phyloP scores from a whole-genome alignment of 1,139 yeast species.

The Yamadazyma diddensiae region DNA sequence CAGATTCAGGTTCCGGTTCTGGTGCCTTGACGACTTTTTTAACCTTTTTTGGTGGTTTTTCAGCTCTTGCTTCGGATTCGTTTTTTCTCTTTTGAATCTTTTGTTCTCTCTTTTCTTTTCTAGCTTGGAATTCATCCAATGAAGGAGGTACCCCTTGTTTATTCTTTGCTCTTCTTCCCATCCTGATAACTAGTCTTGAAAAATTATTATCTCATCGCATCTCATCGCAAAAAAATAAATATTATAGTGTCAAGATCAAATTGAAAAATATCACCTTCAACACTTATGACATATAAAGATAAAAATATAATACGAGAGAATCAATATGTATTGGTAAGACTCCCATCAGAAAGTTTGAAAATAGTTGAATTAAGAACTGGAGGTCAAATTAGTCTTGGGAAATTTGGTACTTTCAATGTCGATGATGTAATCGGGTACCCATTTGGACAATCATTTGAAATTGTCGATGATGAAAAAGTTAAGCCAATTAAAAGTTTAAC shows the following conservation, averaged over 20 bases:
- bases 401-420: slow-evolving; percentile 82
- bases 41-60: slow-evolving; percentile 8
- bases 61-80: slow-evolving; percentile 22
- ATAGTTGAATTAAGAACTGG: slow-evolving; percentile 62
- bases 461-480: slow-evolving; percentile 33
- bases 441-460: slow-evolving; percentile 88
- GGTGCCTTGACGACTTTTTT: neutral
- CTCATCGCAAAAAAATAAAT: slow-evolving; percentile 6
- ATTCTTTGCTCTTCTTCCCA: slow-evolving; percentile 92
- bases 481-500: slow-evolving; percentile 43
- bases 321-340: slow-evolving; percentile 62
- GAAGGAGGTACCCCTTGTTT: slow-evolving; percentile 91
- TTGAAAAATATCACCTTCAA: neutral
- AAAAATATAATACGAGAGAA: slow-evolving; percentile 26
- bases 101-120: slow-evolving; percentile 48
- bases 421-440: slow-evolving; percentile 76
- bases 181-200: slow-evolving; percentile 19
- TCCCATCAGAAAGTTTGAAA: slow-evolving; percentile 80
- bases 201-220: slow-evolving; percentile 12
- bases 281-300: slow-evolving; percentile 1
- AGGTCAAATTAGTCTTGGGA: slow-evolving; percentile 71
- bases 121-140: slow-evolving; percentile 73
- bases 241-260: slow-evolving; percentile 5
- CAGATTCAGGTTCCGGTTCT: slow-evolving; percentile 9
- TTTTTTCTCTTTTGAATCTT: slow-evolving; percentile 27